Evolutionary conservation across 352 stramenopile genomes (phyloP).

Genomic region (Plasmopara muralis): DNA sequence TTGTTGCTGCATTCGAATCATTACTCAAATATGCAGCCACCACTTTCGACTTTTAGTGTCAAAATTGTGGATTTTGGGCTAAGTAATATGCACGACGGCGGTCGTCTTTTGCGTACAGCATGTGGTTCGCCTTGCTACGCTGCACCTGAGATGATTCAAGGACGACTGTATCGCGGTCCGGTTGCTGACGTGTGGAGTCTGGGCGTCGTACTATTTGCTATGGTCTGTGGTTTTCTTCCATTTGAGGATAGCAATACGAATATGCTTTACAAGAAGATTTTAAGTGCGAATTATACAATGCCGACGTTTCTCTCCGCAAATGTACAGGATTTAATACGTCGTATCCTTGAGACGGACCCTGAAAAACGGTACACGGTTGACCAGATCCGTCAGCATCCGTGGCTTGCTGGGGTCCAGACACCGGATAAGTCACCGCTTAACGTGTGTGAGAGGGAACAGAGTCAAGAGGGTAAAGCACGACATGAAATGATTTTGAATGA

Average conservation of each 20-base stretch:
- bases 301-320: slow-evolving; percentile 71
- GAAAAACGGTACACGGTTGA: slow-evolving; percentile 65
- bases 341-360: slow-evolving; percentile 83
- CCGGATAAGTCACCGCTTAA: slow-evolving; percentile 10
- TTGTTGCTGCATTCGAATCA: slow-evolving; percentile 71
- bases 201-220: slow-evolving; percentile 90
- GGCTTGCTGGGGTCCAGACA: slow-evolving; percentile 44
- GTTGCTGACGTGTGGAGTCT: slow-evolving; percentile 89
- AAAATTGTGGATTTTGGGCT: slow-evolving; percentile 94
- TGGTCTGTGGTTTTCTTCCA: slow-evolving; percentile 87
- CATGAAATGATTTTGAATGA: slow-evolving; percentile 48
- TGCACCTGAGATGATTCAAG: slow-evolving; percentile 90
- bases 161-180: slow-evolving; percentile 74
- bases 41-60: slow-evolving; percentile 14
- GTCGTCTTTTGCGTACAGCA: slow-evolving; percentile 75
- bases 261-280: slow-evolving; percentile 91
- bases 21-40: slow-evolving; percentile 4
- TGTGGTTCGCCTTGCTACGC: slow-evolving; percentile 91
- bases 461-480: slow-evolving; percentile 14
- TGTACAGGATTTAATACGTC: slow-evolving; percentile 71
- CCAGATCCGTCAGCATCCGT: slow-evolving; percentile 77
- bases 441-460: slow-evolving; percentile 1
- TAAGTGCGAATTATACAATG: slow-evolving; percentile 78
- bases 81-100: slow-evolving; percentile 84
- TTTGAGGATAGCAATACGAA: slow-evolving; percentile 92